Conservation (phyloP, 495 filamentous ascomycete genomes). For the Podospora appendiculata region DNA sequence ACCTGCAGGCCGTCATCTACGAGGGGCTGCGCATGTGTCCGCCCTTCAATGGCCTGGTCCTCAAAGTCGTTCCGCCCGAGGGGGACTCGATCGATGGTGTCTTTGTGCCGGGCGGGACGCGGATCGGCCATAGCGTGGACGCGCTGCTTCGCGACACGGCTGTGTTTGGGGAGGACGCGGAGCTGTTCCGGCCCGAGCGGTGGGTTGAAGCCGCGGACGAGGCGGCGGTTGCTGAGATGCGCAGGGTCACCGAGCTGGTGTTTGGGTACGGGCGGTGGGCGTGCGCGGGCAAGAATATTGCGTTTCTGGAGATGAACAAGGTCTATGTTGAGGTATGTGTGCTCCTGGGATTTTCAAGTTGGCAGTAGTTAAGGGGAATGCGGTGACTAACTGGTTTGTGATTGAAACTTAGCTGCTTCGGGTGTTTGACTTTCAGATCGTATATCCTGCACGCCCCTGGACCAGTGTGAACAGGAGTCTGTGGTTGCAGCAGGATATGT, state of each 20-base stretch:
- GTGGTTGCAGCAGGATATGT: neutral
- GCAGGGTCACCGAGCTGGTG: conserved; percentile 27
- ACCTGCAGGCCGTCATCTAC: conserved; percentile 42
- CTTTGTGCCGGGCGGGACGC: conserved; percentile 44
- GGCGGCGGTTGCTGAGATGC: conserved; percentile 23
- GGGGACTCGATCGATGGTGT: conserved; percentile 42
- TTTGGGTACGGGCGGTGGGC: conserved; percentile 37
- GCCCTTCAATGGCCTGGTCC: conserved; percentile 24
- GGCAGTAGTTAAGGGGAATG: no score
- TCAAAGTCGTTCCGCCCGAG: conserved; percentile 40
- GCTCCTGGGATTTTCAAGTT: no score
- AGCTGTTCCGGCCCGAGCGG: conserved; percentile 47
- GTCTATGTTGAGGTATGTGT: conserved; percentile 44
- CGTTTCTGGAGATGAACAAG: conserved; percentile 47
- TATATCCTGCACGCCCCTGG: neutral
- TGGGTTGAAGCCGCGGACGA: conserved; percentile 40
- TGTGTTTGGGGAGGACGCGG: conserved; percentile 41
- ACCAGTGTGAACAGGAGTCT: neutral
- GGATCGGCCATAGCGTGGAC: conserved; percentile 40
- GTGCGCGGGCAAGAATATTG: conserved; percentile 39
- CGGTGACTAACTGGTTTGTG: no score
- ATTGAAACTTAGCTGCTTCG: neutral
- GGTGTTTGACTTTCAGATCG: neutral
- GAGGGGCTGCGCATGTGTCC: conserved; percentile 43
- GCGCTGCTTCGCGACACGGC: conserved; percentile 21